Percentiles rank a stretch among this genome's conserved stretches.
Conservation (phyloP, 2,329 filamentous ascomycete species). For the Rhinocladiella mackenziei region DNA sequence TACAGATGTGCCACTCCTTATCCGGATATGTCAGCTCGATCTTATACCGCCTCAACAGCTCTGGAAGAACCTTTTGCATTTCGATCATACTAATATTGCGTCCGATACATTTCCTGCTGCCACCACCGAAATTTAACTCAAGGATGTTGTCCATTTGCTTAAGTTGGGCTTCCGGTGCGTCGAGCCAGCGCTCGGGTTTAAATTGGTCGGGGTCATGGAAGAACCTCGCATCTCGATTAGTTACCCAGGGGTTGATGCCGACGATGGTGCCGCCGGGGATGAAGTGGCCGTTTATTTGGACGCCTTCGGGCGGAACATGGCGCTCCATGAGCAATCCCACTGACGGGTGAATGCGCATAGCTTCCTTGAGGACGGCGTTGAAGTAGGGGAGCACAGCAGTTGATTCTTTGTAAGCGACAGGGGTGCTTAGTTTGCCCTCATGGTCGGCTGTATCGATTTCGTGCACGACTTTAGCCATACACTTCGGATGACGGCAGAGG, state of each 20-base stretch:
- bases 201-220: constrained; percentile 27
- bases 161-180: constrained; percentile 25
- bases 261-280: constrained; percentile 23
- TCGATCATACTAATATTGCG: constrained; percentile 28
- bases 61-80: constrained; percentile 29
- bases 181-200: constrained; percentile 34
- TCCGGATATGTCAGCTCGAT: constrained; percentile 23
- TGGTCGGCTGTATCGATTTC: constrained; percentile 24
- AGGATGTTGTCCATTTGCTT: constrained; percentile 38
- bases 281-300: constrained; percentile 21
- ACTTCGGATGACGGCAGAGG: constrained; percentile 58
- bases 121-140: constrained; percentile 46
- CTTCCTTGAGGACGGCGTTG: constrained; percentile 21
- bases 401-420: constrained; percentile 30
- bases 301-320: constrained; percentile 25
- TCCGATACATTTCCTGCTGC: constrained; percentile 43
- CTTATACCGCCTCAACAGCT: constrained; percentile 22
- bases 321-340: constrained; percentile 30
- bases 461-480: constrained; percentile 14
- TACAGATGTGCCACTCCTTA: constrained; percentile 26
- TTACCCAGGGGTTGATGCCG: constrained; percentile 31
- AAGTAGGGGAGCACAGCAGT: constrained; percentile 20
- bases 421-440: constrained; percentile 17
- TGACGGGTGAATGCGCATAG: constrained; percentile 28
- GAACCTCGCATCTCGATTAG: constrained; percentile 24